These are phyloP conservation scores for Hymenoscyphus albidus DNA, from an alignment of 2,329 filamentous ascomycete species.

Conservation along the genomic window DNA sequence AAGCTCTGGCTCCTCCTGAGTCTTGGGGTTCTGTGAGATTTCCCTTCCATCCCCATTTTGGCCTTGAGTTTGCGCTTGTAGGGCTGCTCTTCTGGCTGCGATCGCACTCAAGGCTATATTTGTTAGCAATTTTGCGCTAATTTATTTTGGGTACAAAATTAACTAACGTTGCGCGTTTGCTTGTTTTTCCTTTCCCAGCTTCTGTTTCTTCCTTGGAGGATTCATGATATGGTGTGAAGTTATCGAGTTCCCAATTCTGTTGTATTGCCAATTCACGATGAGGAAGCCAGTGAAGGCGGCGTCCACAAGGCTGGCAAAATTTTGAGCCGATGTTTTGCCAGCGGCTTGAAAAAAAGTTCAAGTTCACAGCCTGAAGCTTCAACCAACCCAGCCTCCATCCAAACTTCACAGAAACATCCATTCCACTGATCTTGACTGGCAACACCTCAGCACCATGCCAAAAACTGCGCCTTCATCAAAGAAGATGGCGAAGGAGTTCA, in stretches of 20 bases:
- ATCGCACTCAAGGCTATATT: conserved; percentile 32
- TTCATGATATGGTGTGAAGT: conserved; percentile 14
- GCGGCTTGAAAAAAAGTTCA: conserved; percentile 18
- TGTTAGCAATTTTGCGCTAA: conserved; percentile 16
- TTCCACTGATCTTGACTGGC: neutral
- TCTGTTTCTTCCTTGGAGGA: conserved; percentile 41
- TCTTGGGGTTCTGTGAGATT: neutral
- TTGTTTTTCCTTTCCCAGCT: conserved; percentile 35
- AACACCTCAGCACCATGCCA: conserved; percentile 1
- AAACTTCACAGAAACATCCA: neutral
- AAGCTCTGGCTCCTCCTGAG: neutral
- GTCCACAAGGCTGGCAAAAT: neutral
- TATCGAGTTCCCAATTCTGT: neutral
- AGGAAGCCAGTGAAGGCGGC: neutral
- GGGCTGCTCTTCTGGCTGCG: conserved; percentile 28
- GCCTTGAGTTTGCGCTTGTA: neutral
- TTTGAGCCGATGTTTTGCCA: conserved; percentile 10
- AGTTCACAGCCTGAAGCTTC: conserved; percentile 3
- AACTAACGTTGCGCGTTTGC: conserved; percentile 37
- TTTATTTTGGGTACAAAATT: neutral
- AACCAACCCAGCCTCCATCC: neutral
- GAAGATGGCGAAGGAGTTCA: conserved; percentile 17
- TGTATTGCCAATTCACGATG: neutral
- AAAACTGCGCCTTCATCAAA: conserved; percentile 23
- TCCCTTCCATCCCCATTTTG: neutral